Base-by-base conservation (phyloP, 495 filamentous ascomycete species). In the Penicillium pancosmium region DNA sequence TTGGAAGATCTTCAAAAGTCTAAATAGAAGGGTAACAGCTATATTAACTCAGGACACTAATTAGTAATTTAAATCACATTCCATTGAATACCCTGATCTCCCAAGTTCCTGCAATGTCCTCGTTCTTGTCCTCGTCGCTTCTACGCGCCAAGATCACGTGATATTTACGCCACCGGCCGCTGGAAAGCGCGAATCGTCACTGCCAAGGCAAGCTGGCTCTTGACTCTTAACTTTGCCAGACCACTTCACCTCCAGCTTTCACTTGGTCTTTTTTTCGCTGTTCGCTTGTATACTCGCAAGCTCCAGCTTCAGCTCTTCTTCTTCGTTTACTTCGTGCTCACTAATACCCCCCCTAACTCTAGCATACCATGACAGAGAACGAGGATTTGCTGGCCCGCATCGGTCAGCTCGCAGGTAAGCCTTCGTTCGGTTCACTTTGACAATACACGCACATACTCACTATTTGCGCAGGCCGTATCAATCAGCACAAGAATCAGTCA, bases 311-410 rank as follows among this genome's bases (percentile, higher is more conserved):
- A 27, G 27, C 31, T 27, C 10, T 25, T 35, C 2, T 31, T 56
- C 48, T 52, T 27, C 46, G 19, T 18, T 41, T 6, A 27, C 31
- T 50, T 33, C 50, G n/a, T 34, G 11, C 50, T 21, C 27, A 62
- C 59, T 66, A 60, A 59, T 23, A 21, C 23, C 50, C 16, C 13
- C 9, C 18, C 38, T 48, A 36, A 46, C 54, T 9, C 8, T 27
- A 54, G 51, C 51, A 63, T 53, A 54, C 10, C 51, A 92, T 91
- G 89, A 83, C 88, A 50, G 83, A 89, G 62, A 86, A 91, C 60
- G 84, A 91, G 66, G 88, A 90, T 65, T 77, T 94, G 46, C 79
- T 92, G 67, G 84, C 83, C 53, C 85, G 82, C 67, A 96, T 96
- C 73, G 80, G 86, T 71, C 85, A 85, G 58, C 78, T 96, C 67